Evolutionary conservation across 164 flowering plant genomes (phyloP), one percentile per base, ranked within the genome.

Genomic region (Aristolochia fimbriata): DNA sequence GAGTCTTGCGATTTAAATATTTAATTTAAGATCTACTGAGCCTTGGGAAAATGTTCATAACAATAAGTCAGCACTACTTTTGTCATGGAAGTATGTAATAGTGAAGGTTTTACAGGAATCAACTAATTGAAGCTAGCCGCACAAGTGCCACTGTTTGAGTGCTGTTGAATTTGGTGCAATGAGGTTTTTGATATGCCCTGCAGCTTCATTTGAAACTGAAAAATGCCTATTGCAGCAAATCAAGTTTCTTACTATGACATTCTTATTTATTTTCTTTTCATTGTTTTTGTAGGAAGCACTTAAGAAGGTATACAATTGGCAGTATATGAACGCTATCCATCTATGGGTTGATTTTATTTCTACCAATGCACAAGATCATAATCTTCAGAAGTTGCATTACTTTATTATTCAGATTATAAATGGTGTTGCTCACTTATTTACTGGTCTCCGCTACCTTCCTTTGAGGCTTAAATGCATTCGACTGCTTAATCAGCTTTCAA

Each of bases 401-500:
- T 63, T 69, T 24, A 66, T 81, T 56, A 74, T 83, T 76, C 95
- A 88, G 66, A 70, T 91, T 58, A 74, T 88, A 60, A 85, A 77
- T 76, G 97, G 96, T 61, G 75, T 88, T 21, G 84, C 80, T 60
- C 56, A 69, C 66, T 75, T 91, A 50, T 91, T 91, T 73, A 81
- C 85, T 51, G 97, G 86, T 21, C 85, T 83, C 50, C 82, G 88
- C 70, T 85, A 85, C 72, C 62, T 94, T 50, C 97, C 96, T 46
- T 63, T 94, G 66, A 82, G 90, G 65, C 54, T 83, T 22, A 94
- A 77, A 74, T 85, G 96, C 74, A 69, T 88, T 54, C 85, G 83
- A 53, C 86, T 94, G 99, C 77, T 91, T 57, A 94, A 88, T 72
- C 62, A 72, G 55, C 91, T 94, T 60, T 85, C 96, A 31, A 61